Conservation (phyloP, 805 yeast genomes). For the Metahyphopichia silvanorum region DNA sequence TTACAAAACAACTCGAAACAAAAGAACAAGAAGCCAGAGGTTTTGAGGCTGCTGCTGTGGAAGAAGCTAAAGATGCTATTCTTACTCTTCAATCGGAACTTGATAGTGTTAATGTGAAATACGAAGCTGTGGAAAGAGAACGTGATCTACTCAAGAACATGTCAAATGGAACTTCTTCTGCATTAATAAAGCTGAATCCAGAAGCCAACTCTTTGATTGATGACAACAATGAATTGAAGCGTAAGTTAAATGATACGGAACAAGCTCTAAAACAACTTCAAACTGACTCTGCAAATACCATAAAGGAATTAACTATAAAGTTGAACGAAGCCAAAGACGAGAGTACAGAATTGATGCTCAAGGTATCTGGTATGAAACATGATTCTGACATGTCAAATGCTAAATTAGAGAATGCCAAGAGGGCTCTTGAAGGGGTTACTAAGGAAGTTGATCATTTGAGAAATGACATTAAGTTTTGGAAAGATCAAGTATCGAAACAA, state of each 20-base stretch:
- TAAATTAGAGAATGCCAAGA: conserved; percentile 45
- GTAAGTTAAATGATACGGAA: conserved; percentile 36
- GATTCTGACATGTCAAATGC: conserved; percentile 50
- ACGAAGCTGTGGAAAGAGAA: conserved; percentile 57
- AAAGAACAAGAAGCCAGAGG: conserved; percentile 47
- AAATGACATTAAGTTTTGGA: conserved; percentile 36
- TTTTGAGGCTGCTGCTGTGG: conserved; percentile 47
- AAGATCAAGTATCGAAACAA: conserved; percentile 37
- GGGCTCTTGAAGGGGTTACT: conserved; percentile 23
- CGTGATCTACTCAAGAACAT: conserved; percentile 59
- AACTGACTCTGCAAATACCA: conserved; percentile 40
- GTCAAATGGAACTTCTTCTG: conserved; percentile 1
- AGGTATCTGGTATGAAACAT: conserved; percentile 54
- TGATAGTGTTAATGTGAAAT: conserved; percentile 45
- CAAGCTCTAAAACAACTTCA: conserved; percentile 27
- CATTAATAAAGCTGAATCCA: too few species aligned
- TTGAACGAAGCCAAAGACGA: conserved; percentile 21
- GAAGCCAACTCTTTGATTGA: conserved; percentile 9
- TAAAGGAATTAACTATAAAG: conserved; percentile 43
- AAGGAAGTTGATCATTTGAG: conserved; percentile 25
- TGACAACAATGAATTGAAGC: conserved; percentile 26
- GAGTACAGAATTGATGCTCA: conserved; percentile 43
- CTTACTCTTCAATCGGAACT: conserved; percentile 59
- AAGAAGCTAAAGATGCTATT: conserved; percentile 70
- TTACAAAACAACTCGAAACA: conserved; percentile 68